Evolutionary conservation across 2,329 filamentous ascomycete genomes (phyloP), one percentile per base, ranked within the genome.

Genomic region (Diaporthe capsici): DNA sequence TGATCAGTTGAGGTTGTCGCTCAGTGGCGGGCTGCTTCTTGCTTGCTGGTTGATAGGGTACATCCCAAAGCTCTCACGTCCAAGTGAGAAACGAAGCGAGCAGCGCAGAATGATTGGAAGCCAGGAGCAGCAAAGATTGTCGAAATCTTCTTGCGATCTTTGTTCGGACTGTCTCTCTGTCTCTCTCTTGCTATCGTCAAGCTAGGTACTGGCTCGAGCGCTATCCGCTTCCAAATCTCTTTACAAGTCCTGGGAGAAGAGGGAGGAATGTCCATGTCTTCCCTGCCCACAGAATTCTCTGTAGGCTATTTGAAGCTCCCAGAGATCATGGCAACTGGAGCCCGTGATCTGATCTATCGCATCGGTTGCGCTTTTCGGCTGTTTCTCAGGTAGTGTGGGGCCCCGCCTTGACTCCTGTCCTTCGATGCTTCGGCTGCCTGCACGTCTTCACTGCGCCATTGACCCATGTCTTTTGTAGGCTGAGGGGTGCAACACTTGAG

Each of bases 101-200:
- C 84, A 85, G 84, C 82, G 83, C 81, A 82, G 79, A 77, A 79
- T 60, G 61, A 76, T 65, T 75, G 72, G 71, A 71, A 78, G 78
- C 80, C 82, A 81, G 83, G 82, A 84, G 83, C 81, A 82, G 83
- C 82, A 82, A 78, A 78, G 76, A 77, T 82, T 83, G 82, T 81
- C 82, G 82, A 82, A 82, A 73, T 79, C 81, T 77, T 80, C 78
- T 81, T 81, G 79, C 60, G 71, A 74, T 77, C 75, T 82, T 80
- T 79, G 77, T 82, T 76, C 74, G 78, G 73, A 76, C 76, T 77
- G 67, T 76, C 44, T 76, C 63, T 78, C 79, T 82, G 79, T 82
- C 80, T 82, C 79, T 80, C 78, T 87, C 91, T 91, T 92, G 91
- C 92, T 93, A 94, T 90, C 91, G 89, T 91, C 88, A 90, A 91